phyloP scores from a whole-genome alignment of 164 flowering plant genomes.

The Kalanchoe fedtschenkoi region DNA sequence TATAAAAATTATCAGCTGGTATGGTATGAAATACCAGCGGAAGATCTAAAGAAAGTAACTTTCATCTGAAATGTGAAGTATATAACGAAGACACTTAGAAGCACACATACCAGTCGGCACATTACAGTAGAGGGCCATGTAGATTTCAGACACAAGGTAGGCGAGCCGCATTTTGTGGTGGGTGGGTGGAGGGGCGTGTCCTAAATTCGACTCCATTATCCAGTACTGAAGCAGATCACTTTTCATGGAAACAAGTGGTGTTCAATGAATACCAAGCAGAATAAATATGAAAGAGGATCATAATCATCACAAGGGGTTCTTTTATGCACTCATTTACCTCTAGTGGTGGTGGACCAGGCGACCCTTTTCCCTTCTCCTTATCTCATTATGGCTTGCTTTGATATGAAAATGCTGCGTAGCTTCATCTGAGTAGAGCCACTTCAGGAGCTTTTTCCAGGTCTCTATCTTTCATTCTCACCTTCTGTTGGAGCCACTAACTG shows the following conservation, averaged over 20 bases:
- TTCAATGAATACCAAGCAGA: conserved; percentile 15
- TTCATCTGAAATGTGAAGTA: too few relatives aligned
- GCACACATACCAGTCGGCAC: too few relatives aligned
- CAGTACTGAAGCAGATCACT: not conserved
- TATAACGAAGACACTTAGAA: too few relatives aligned
- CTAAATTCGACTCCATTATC: not conserved
- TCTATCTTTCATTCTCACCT: conserved; percentile 2
- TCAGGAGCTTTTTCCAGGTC: conserved; percentile 10
- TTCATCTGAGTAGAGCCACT: conserved; percentile 3
- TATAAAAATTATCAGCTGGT: too few relatives aligned
- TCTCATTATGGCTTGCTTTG: conserved; percentile 3
- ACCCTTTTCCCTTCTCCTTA: not conserved
- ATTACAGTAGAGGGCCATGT: not conserved
- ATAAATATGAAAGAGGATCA: conserved; percentile 5
- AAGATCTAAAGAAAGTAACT: too few relatives aligned
- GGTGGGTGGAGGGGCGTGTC: conserved; percentile 1
- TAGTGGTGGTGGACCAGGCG: conserved; percentile 14
- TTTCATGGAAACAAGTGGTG: conserved; percentile 4
- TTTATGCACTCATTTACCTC: conserved; percentile 10
- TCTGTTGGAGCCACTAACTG: conserved; percentile 10
- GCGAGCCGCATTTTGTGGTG: conserved; percentile 2
- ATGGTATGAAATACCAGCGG: not conserved
- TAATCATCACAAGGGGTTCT: conserved; percentile 15
- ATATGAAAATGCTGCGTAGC: not conserved
- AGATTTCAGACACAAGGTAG: conserved; percentile 3